Conservation (phyloP, 768 basidiomycete species). For the Russula emetica region DNA sequence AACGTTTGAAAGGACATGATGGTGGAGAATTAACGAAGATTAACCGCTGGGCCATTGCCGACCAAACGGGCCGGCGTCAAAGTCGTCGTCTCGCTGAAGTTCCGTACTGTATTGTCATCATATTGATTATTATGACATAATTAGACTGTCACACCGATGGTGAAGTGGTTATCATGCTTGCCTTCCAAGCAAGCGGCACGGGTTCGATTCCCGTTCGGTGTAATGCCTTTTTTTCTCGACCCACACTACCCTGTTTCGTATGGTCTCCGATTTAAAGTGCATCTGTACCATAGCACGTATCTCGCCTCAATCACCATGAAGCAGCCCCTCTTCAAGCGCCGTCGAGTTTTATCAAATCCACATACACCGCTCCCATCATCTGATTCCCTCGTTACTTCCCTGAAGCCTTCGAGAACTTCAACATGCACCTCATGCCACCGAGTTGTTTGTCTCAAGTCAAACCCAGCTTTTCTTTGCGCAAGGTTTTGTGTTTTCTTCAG, state of each 20-base stretch:
- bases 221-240: slow-evolving; percentile 14
- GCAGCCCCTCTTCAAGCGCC: slow-evolving; percentile 7
- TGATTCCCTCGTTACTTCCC: background rate
- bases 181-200: slow-evolving; percentile 37
- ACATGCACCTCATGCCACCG: slow-evolving; percentile 18
- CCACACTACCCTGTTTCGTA: too few relatives aligned
- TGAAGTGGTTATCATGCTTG: slow-evolving; percentile 38
- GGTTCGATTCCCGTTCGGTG: slow-evolving; percentile 34
- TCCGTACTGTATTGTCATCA: too few relatives aligned
- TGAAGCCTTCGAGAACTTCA: slow-evolving; percentile 1
- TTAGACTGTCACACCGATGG: slow-evolving; percentile 25
- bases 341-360: slow-evolving; percentile 17
- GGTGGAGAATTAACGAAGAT: background rate
- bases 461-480: slow-evolving; percentile 10
- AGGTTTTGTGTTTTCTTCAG: slow-evolving; percentile 1
- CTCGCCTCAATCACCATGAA: slow-evolving; percentile 1
- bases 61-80: background rate
- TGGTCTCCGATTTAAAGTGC: too few relatives aligned
- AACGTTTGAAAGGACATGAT: slow-evolving; percentile 65
- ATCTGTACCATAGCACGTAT: too few relatives aligned
- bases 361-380: background rate
- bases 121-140: background rate
- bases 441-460: slow-evolving; percentile 16
- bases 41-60: too few relatives aligned
- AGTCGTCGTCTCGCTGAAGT: background rate